Percentiles rank a stretch among this genome's conserved stretches.
Evolutionary conservation across 2,329 filamentous ascomycete genomes (phyloP).

Genomic region (Mollisiaceae sp.): DNA sequence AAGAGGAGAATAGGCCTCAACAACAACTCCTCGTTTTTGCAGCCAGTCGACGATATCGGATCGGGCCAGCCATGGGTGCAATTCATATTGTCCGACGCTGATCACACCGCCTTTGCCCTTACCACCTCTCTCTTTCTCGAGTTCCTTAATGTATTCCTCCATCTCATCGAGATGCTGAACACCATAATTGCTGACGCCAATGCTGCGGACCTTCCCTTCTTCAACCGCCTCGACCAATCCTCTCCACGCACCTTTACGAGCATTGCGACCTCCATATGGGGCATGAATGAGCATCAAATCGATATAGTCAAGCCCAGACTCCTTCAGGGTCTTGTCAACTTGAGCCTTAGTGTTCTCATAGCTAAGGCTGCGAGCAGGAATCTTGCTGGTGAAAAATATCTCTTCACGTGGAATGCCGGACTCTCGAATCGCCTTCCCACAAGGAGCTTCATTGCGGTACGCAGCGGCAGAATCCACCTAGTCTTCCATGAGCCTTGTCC

Average conservation of each 20-base stretch:
- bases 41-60: conserved; percentile 82
- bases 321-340: conserved; percentile 65
- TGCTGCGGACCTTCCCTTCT: conserved; percentile 63
- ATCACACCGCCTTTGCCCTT: conserved; percentile 72
- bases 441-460: conserved; percentile 63
- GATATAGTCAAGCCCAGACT: conserved; percentile 65
- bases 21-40: conserved; percentile 61
- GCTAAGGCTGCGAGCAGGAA: conserved; percentile 55
- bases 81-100: conserved; percentile 85
- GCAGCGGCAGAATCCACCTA: conserved; percentile 62
- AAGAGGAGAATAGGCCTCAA: conserved; percentile 68
- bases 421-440: conserved; percentile 56
- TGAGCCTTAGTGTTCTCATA: conserved; percentile 70
- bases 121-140: conserved; percentile 65
- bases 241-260: conserved; percentile 64
- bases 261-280: conserved; percentile 61
- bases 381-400: conserved; percentile 68
- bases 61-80: conserved; percentile 88
- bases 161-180: conserved; percentile 67
- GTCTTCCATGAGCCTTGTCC: background rate
- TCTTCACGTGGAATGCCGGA: conserved; percentile 57
- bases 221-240: conserved; percentile 68
- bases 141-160: conserved; percentile 62
- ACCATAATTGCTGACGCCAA: conserved; percentile 70
- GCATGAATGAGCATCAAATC: conserved; percentile 68